Evolutionary conservation across 495 filamentous ascomycete genomes (phyloP).

Genomic region (Pseudevernia furfuracea): DNA sequence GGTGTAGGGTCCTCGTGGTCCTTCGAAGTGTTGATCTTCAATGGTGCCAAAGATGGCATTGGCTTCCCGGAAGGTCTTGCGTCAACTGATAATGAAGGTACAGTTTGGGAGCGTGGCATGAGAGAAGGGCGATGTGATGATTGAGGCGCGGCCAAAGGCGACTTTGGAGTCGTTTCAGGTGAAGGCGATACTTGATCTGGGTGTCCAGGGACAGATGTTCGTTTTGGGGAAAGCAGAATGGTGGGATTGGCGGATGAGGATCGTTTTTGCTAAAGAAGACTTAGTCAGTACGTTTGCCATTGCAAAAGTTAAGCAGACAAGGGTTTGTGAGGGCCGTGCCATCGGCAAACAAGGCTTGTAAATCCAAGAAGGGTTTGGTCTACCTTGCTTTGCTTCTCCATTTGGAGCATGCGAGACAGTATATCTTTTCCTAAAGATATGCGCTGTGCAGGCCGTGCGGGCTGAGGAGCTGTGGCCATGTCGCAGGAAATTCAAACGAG

Average conservation of each 20-base stretch:
- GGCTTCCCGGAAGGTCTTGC: conserved; percentile 1
- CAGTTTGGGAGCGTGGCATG: conserved; percentile 21
- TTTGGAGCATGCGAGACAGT: conserved; percentile 27
- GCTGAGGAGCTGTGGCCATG: conserved; percentile 12
- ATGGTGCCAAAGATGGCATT: conserved; percentile 9
- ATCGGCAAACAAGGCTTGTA: conserved; percentile 3
- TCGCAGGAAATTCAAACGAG: background rate
- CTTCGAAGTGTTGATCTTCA: conserved; percentile 11
- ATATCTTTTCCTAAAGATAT: conserved; percentile 21
- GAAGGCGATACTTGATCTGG: background rate
- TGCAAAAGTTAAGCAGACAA: background rate
- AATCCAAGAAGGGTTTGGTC: background rate
- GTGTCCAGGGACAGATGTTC: background rate
- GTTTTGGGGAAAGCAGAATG: conserved; percentile 5
- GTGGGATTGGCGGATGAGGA: conserved; percentile 20
- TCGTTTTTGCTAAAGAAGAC: conserved; percentile 15
- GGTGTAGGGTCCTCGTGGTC: background rate
- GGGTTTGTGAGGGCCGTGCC: conserved; percentile 2
- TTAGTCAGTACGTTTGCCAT: conserved; percentile 8
- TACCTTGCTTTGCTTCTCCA: conserved; percentile 29
- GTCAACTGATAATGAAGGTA: conserved; percentile 15
- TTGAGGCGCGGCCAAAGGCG: conserved; percentile 4
- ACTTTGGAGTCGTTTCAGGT: conserved; percentile 12
- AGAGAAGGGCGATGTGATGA: conserved; percentile 15
- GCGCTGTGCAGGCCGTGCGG: conserved; percentile 17